These are phyloP conservation scores for sorghum (Sorghum bicolor) DNA, from an alignment of 176 grass and related monocot genomes.

Conservation along the genomic window DNA sequence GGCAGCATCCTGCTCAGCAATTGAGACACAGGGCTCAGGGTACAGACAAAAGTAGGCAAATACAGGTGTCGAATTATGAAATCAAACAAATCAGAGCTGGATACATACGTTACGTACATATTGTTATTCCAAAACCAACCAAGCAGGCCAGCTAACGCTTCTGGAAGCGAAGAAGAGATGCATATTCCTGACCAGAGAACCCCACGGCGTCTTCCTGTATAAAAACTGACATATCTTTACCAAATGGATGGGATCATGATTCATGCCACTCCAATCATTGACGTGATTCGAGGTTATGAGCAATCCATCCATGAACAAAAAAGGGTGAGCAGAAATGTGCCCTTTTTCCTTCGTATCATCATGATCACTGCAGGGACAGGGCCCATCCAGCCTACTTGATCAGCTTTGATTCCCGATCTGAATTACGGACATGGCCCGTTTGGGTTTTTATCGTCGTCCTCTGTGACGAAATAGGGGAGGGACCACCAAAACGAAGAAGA, in stretches of 20 bases:
- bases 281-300: not conserved
- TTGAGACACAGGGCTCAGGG: not conserved
- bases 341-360: not conserved
- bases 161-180: not conserved
- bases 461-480: not conserved
- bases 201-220: not conserved
- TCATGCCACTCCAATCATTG: constrained; percentile 18
- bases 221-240: not conserved
- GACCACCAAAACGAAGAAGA: not conserved
- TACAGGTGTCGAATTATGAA: not conserved
- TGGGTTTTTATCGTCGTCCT: not conserved
- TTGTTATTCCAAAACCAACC: not conserved
- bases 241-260: not conserved
- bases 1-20: not conserved
- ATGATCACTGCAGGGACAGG: not conserved
- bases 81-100: not conserved
- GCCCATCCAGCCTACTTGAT: not conserved
- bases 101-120: not conserved
- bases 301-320: not conserved
- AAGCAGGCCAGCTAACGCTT: not conserved
- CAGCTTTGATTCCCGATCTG: not conserved
- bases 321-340: not conserved
- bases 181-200: not conserved
- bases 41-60: constrained; percentile 21
- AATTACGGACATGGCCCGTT: not conserved